Conservation (phyloP, 352 stramenopile species). For the Salisapilia sapeloensis region DNA sequence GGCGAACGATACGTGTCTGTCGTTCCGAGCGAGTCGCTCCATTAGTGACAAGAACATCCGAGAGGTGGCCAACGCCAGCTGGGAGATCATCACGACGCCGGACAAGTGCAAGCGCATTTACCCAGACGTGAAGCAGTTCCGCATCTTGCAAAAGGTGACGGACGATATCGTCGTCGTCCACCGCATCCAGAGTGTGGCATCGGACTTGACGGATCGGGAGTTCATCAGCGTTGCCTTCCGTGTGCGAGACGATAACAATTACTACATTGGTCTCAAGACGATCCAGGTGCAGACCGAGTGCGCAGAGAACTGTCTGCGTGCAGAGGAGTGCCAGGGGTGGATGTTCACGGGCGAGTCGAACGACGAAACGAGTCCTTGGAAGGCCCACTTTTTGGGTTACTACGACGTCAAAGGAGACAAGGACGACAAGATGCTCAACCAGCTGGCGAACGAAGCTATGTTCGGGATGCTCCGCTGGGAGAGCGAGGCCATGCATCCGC, state of each 20-base stretch:
- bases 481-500: constrained; percentile 65
- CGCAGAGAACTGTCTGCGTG: constrained; percentile 61
- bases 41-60: constrained; percentile 54
- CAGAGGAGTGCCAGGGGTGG: constrained; percentile 68
- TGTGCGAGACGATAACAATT: constrained; percentile 54
- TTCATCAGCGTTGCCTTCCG: constrained; percentile 68
- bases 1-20: constrained; percentile 56
- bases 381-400: constrained; percentile 63
- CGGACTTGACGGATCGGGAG: constrained; percentile 52
- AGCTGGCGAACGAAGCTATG: constrained; percentile 71
- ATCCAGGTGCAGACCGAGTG: constrained; percentile 52
- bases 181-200: constrained; percentile 55
- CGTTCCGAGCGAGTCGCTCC: constrained; percentile 44
- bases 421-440: constrained; percentile 70
- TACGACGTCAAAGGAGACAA: constrained; percentile 75
- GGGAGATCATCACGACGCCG: constrained; percentile 71
- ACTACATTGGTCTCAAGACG: constrained; percentile 62
- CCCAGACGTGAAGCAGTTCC: constrained; percentile 69
- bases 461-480: constrained; percentile 77
- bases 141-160: constrained; percentile 69
- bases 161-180: constrained; percentile 72
- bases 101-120: constrained; percentile 76
- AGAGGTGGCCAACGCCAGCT: constrained; percentile 51
- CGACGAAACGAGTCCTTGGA: constrained; percentile 48
- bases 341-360: constrained; percentile 54